Percentiles rank a stretch among this genome's conserved stretches.
These are phyloP conservation scores for Cynanchum wilfordii DNA, from an alignment of 257 asterid genomes.

Conservation along the genomic window DNA sequence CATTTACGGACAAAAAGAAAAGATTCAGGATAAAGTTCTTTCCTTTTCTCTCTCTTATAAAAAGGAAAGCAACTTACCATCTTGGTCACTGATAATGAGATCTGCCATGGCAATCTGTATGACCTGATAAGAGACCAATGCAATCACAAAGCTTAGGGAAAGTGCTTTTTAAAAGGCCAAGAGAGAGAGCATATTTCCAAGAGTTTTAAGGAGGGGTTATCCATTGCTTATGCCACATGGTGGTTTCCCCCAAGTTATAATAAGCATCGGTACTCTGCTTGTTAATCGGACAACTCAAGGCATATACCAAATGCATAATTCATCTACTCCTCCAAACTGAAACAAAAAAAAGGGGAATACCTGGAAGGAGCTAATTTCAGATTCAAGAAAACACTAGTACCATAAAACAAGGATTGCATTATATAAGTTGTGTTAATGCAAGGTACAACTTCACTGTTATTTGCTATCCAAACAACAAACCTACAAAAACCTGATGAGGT, in stretches of 20 bases:
- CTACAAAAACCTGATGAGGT: not conserved
- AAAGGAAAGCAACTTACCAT: not conserved
- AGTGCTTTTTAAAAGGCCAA: not conserved
- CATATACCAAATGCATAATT: not conserved
- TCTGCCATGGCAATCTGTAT: constrained; percentile 11
- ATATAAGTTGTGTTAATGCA: not conserved
- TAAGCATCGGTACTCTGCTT: constrained; percentile 9
- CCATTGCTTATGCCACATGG: not conserved
- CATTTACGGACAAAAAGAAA: not conserved
- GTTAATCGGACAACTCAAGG: not conserved
- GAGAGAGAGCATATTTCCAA: not conserved
- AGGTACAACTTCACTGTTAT: not conserved
- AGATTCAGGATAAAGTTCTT: not conserved
- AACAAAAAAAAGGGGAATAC: not conserved
- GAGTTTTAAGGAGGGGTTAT: not conserved
- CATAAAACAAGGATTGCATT: not conserved
- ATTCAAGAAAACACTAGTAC: not conserved
- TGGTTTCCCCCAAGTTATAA: not conserved
- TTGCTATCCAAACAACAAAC: not conserved
- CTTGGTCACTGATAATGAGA: not conserved
- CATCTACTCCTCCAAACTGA: not conserved
- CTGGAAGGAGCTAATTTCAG: not conserved
- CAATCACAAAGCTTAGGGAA: not conserved
- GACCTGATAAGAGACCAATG: not conserved
- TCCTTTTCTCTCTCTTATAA: not conserved